phyloP scores from a whole-genome alignment of 2,329 filamentous ascomycete genomes.

The Fusarium poae region DNA sequence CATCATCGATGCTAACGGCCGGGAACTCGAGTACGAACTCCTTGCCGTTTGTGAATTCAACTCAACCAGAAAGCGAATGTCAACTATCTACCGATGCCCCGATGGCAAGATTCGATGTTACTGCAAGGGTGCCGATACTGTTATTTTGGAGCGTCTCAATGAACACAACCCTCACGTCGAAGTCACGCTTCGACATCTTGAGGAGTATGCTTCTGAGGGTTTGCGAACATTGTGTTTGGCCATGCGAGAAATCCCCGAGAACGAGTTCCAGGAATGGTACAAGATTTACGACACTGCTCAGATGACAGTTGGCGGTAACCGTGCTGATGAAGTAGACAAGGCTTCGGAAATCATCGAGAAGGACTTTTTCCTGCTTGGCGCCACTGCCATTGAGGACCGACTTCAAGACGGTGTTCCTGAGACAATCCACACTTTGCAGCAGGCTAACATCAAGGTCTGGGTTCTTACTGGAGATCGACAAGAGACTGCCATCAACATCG shows the following conservation, averaged over 20 bases:
- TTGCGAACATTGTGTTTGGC: conserved; percentile 94
- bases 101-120: conserved; percentile 95
- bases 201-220: conserved; percentile 97
- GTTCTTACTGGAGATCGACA: conserved; percentile 97
- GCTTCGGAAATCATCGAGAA: conserved; percentile 95
- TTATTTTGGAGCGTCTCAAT: conserved; percentile 91
- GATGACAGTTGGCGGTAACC: conserved; percentile 91
- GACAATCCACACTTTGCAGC: conserved; percentile 96
- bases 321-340: conserved; percentile 95
- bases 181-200: conserved; percentile 91
- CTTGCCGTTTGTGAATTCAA: conserved; percentile 99
- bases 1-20: conserved; percentile 80
- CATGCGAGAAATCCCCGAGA: conserved; percentile 91
- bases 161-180: conserved; percentile 89
- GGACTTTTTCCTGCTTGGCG: conserved; percentile 90
- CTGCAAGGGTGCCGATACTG: conserved; percentile 96
- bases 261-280: conserved; percentile 90
- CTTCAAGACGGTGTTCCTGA: conserved; percentile 97
- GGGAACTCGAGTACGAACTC: conserved; percentile 85
- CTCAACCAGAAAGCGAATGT: conserved; percentile 94
- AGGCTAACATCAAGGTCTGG: conserved; percentile 98
- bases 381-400: conserved; percentile 96
- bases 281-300: conserved; percentile 87
- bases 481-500: conserved; percentile 99
- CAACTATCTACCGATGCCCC: conserved; percentile 94